Evolutionary conservation across 495 filamentous ascomycete genomes (phyloP), one percentile per base, ranked within the genome.

Genomic region (Cudoniella acicularis): DNA sequence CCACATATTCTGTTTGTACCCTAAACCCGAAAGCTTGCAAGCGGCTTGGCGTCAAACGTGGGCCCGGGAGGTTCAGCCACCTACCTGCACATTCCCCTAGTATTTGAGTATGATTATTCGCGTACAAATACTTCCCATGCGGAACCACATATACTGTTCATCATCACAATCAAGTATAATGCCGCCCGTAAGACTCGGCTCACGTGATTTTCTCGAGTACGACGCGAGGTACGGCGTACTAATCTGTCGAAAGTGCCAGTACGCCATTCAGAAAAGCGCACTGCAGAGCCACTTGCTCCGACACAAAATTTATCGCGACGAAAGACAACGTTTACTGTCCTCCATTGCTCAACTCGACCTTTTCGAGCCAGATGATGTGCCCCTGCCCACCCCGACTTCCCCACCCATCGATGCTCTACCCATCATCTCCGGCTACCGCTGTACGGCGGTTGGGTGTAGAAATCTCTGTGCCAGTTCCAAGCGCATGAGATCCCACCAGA

Each of bases 211-310:
- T 2, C 64, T 73, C n/a, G 52, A 67, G 36, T 73, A 72, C 49
- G 50, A 71, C 30, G 60, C 56, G 3, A 49, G 49, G 17, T 57
- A 72, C 56, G 40, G 67, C 27, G 63, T 73, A 3, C 58, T 73
- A 1, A 73, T 73, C 43, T 73, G 71, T 55, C 70, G 67, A 13
- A 58, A 72, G 67, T 73, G 71, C 59, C 60, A 69, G 43, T 73
- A 73, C 63, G 71, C 71, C 22, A 69, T 73, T 55, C 71, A 73
- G 55, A 73, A 71, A 58, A 69, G 58, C 60, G 71, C 71, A 3
- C 21, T 73, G 8, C 41, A 50, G 49, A 72, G 70, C 58, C 71
- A 73, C 52, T 49, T 73, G 46, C 64, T 72, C 11, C 68, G 70
- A 41, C 70, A 72, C 59, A 72, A 72, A 49, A 70, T 72, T 41